These are phyloP conservation scores for Ustilago esculenta DNA, from an alignment of 1,284 basidiomycete species.

Conservation along the genomic window DNA sequence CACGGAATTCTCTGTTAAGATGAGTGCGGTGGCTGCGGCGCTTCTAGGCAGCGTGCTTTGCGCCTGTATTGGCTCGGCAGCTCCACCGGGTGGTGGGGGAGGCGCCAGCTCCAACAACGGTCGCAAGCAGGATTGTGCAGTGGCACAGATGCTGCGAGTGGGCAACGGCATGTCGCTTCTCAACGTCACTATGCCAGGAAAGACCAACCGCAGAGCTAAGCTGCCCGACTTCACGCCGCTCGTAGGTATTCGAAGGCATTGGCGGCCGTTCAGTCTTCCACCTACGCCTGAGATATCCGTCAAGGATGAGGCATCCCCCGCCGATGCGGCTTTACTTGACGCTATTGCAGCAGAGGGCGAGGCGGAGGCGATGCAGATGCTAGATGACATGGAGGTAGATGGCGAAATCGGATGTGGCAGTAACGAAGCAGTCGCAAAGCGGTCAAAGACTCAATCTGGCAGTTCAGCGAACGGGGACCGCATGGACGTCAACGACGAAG, in stretches of 20 bases:
- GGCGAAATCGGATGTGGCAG: constrained; percentile 35
- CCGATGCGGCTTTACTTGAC: constrained; percentile 13
- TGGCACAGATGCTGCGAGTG: constrained; percentile 65
- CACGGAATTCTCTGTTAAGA: constrained; percentile 59
- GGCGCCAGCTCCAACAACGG: constrained; percentile 58
- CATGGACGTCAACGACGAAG: constrained; percentile 15
- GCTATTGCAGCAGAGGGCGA: constrained; percentile 15
- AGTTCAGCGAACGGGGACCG: not conserved
- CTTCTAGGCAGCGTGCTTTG: constrained; percentile 60
- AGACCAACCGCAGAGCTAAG: constrained; percentile 46
- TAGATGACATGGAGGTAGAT: constrained; percentile 11
- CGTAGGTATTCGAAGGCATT: constrained; percentile 55
- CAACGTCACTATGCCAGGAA: constrained; percentile 56
- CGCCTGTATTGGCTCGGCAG: constrained; percentile 60
- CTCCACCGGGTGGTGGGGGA: constrained; percentile 54
- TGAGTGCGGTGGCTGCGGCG: constrained; percentile 56
- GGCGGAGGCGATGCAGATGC: constrained; percentile 15
- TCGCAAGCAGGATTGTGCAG: constrained; percentile 64
- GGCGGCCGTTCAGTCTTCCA: constrained; percentile 47
- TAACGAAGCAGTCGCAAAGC: constrained; percentile 12
- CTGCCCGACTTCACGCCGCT: constrained; percentile 60
- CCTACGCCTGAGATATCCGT: constrained; percentile 38
- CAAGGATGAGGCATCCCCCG: constrained; percentile 19
- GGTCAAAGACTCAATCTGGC: constrained; percentile 1
- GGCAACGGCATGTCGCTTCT: constrained; percentile 64